phyloP scores from a whole-genome alignment of 2,329 filamentous ascomycete species.

The Bipolaris sorokiniana region DNA sequence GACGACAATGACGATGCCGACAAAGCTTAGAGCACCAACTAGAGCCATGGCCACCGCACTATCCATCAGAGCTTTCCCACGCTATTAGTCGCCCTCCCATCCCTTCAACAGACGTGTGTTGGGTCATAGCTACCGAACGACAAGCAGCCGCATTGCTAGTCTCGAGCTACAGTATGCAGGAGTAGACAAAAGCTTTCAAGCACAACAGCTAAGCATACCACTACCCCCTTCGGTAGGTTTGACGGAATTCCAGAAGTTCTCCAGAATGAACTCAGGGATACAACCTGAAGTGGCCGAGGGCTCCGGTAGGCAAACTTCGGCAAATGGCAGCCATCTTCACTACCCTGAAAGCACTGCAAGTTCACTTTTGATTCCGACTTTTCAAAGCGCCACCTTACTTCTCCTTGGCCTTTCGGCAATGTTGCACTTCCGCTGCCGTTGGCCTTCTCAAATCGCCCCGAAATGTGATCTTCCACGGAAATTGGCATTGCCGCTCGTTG shows the following conservation, averaged over 20 bases:
- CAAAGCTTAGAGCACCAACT: slow-evolving; percentile 7
- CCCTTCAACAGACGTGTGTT: neutral
- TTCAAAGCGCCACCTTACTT: neutral
- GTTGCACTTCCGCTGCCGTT: neutral
- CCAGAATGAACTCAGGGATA: neutral
- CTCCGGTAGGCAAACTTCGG: neutral
- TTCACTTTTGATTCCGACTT: neutral
- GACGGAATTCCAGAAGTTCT: neutral
- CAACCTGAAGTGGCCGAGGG: neutral
- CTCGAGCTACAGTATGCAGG: neutral
- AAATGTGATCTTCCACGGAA: neutral
- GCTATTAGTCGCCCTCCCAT: neutral
- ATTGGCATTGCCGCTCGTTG: neutral
- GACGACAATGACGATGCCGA: neutral
- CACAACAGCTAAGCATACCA: neutral
- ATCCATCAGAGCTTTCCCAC: neutral
- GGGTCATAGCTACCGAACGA: neutral
- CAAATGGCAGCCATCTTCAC: neutral
- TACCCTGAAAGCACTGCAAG: neutral
- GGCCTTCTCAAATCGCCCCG: too few species aligned
- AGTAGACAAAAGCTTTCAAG: neutral
- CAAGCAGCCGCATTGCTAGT: neutral
- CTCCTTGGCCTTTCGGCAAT: neutral
- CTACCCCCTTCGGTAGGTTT: neutral
- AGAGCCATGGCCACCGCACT: neutral